Conservation (phyloP, 768 basidiomycete species). For the Kwoniella heveanensis region DNA sequence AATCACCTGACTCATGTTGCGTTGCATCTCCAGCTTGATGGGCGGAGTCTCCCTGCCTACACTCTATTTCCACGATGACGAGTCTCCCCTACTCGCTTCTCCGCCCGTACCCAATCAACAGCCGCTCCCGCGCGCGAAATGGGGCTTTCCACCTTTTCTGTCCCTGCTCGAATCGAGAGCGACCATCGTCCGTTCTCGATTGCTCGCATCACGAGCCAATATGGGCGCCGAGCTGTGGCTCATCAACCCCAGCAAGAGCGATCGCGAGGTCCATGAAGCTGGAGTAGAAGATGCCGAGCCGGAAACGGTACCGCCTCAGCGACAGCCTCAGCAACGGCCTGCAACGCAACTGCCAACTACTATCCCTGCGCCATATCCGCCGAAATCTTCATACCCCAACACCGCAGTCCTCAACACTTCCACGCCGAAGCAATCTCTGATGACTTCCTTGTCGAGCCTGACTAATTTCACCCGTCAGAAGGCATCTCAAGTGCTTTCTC, state of each 20-base stretch:
- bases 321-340: conserved; percentile 7
- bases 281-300: conserved; percentile 41
- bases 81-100: conserved; percentile 63
- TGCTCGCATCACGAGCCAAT: conserved; percentile 54
- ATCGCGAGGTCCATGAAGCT: conserved; percentile 85
- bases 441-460: conserved; percentile 93
- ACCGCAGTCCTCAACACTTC: conserved; percentile 25
- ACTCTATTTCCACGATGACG: conserved; percentile 95
- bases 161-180: conserved; percentile 74
- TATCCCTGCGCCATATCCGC: conserved; percentile 32
- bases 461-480: conserved; percentile 90
- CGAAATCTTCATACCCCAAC: conserved; percentile 40
- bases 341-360: not conserved
- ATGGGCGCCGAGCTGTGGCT: conserved; percentile 79
- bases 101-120: conserved; percentile 19
- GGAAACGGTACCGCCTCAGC: conserved; percentile 25
- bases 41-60: conserved; percentile 70
- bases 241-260: conserved; percentile 87
- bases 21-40: conserved; percentile 30
- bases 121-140: conserved; percentile 54
- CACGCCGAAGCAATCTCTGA: conserved; percentile 60
- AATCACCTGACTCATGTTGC: not conserved
- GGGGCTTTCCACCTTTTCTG: conserved; percentile 87
- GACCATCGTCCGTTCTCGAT: conserved; percentile 77
- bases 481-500: conserved; percentile 90